Evolutionary conservation across 1,139 yeast species (phyloP).

Genomic region (Kluyveromyces marxianus): DNA sequence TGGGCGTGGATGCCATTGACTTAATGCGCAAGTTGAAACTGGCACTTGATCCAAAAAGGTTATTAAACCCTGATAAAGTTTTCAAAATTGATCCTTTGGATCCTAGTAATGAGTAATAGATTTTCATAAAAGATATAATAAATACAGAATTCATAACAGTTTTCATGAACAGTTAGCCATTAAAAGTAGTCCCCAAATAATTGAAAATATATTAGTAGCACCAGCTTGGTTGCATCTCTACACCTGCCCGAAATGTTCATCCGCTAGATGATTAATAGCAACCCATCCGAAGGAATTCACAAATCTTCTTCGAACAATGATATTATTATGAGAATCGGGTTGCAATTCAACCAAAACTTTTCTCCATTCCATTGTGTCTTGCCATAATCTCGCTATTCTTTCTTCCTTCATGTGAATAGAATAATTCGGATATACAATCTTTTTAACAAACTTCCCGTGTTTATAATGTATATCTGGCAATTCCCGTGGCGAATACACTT

Average conservation of each 20-base stretch:
- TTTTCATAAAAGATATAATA: too few relatives aligned
- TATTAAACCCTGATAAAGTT: slow-evolving; percentile 55
- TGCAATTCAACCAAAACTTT: slow-evolving; percentile 78
- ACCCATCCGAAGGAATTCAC: slow-evolving; percentile 97
- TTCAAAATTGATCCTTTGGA: slow-evolving; percentile 52
- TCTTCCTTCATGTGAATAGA: slow-evolving; percentile 53
- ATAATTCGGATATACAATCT: slow-evolving; percentile 26
- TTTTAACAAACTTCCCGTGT: slow-evolving; percentile 20
- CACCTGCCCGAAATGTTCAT: slow-evolving; percentile 47
- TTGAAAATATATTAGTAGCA: neutral
- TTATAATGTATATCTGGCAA: slow-evolving; percentile 46
- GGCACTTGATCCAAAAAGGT: slow-evolving; percentile 48
- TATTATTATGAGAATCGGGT: slow-evolving; percentile 96
- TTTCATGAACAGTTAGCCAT: neutral
- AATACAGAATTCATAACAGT: too few relatives aligned
- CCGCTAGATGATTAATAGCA: slow-evolving; percentile 72
- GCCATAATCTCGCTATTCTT: slow-evolving; percentile 83
- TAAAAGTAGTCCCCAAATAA: neutral
- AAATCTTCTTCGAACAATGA: slow-evolving; percentile 79
- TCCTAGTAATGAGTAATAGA: slow-evolving; percentile 9
- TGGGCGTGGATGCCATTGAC: slow-evolving; percentile 45
- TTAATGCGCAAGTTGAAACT: slow-evolving; percentile 50
- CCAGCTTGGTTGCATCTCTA: neutral
- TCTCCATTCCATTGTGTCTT: slow-evolving; percentile 79
- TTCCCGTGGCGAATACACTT: slow-evolving; percentile 56